Percentiles rank a stretch among this genome's conserved stretches.
Evolutionary conservation across 73 alveolate species (phyloP).

Genomic region (Paramecium pentaurelia): DNA sequence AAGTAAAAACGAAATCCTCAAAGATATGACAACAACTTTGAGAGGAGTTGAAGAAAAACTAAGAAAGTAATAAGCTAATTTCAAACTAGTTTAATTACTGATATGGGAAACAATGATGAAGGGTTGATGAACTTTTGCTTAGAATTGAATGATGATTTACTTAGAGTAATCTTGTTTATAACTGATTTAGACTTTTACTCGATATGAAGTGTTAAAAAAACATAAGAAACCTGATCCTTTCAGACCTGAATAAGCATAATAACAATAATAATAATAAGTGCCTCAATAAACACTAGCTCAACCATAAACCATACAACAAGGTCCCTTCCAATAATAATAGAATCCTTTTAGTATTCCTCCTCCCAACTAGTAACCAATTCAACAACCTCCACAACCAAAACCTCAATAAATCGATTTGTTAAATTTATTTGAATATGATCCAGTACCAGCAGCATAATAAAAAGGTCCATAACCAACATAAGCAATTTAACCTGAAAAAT

Average conservation of each 20-base stretch:
- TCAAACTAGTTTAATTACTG: background rate
- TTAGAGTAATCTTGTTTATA: background rate
- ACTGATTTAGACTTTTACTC: background rate
- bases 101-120: conserved; percentile 41
- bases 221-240: conserved; percentile 26
- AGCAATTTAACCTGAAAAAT: background rate
- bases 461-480: background rate
- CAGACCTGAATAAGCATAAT: background rate
- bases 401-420: conserved; percentile 20
- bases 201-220: conserved; percentile 15
- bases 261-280: background rate
- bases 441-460: background rate
- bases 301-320: background rate
- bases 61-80: background rate
- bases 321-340: background rate
- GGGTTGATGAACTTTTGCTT: conserved; percentile 38
- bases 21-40: background rate
- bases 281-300: background rate
- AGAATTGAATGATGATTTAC: conserved; percentile 37
- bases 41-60: conserved; percentile 47
- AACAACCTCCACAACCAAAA: background rate
- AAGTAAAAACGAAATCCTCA: conserved; percentile 2
- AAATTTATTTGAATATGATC: conserved; percentile 37
- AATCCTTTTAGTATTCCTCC: background rate
- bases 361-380: background rate